phyloP scores from a whole-genome alignment of 2,329 filamentous ascomycete genomes.

The Penicillium sp. region DNA sequence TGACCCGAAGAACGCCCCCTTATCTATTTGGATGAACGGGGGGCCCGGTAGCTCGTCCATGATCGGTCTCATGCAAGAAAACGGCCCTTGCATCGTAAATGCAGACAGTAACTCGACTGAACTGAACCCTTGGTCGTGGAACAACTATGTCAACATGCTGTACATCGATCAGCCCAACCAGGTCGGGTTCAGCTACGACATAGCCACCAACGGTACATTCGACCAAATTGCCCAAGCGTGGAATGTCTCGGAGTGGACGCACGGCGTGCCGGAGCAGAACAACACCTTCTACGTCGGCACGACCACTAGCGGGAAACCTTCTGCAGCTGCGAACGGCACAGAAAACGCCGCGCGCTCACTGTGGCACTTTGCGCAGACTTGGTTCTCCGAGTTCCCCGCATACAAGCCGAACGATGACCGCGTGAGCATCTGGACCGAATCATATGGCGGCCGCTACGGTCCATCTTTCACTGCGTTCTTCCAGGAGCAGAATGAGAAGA shows the following conservation, averaged over 20 bases:
- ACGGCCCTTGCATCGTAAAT: constrained; percentile 56
- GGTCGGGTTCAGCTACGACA: constrained; percentile 60
- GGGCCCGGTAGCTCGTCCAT: constrained; percentile 62
- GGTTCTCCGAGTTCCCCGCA: constrained; percentile 63
- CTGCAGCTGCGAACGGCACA: constrained; percentile 52
- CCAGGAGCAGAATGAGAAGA: constrained; percentile 46
- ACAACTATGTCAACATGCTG: constrained; percentile 65
- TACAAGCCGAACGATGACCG: constrained; percentile 61
- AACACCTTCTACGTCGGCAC: constrained; percentile 56
- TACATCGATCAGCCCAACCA: constrained; percentile 69
- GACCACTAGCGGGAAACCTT: constrained; percentile 49
- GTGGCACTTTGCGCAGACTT: constrained; percentile 63
- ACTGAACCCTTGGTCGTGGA: constrained; percentile 64
- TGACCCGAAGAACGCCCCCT: constrained; percentile 54
- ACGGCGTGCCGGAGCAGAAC: constrained; percentile 49
- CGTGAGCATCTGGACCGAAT: constrained; percentile 49
- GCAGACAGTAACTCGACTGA: constrained; percentile 53
- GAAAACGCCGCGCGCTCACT: constrained; percentile 56
- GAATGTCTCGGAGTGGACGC: constrained; percentile 29
- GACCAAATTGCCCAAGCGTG: constrained; percentile 30
- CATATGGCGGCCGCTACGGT: constrained; percentile 49
- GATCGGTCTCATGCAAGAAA: constrained; percentile 56
- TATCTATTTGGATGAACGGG: constrained; percentile 64
- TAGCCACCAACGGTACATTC: constrained; percentile 43
- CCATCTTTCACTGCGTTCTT: constrained; percentile 44